Percentiles rank a stretch among this genome's conserved stretches.
These are phyloP conservation scores for Pisolithus microcarpus DNA, from an alignment of 768 basidiomycete species.

Conservation along the genomic window DNA sequence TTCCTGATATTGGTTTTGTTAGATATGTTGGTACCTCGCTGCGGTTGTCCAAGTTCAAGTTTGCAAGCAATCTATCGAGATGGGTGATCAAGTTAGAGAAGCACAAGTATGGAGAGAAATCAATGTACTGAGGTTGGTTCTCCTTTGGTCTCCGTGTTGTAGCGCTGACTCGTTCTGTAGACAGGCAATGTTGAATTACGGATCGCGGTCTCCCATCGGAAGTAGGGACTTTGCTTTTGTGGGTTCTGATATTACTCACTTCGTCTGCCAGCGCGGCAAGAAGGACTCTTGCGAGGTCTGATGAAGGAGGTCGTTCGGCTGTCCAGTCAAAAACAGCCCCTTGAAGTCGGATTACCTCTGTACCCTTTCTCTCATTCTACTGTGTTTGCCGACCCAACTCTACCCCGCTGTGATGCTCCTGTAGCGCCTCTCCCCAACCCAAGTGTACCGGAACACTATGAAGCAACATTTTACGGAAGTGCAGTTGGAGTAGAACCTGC, in stretches of 20 bases:
- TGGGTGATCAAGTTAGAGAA: slow-evolving; percentile 66
- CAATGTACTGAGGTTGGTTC: slow-evolving; percentile 63
- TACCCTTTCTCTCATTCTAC: slow-evolving; percentile 74
- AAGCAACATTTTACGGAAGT: slow-evolving; percentile 2
- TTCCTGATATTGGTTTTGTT: slow-evolving; percentile 11
- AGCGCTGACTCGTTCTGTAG: slow-evolving; percentile 30
- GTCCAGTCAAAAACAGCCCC: slow-evolving; percentile 73
- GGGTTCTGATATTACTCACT: slow-evolving; percentile 4
- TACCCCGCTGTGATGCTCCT: slow-evolving; percentile 23
- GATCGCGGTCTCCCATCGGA: slow-evolving; percentile 73
- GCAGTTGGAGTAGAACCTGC: slow-evolving; percentile 8
- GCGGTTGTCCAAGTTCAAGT: slow-evolving; percentile 81
- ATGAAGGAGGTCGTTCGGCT: slow-evolving; percentile 82
- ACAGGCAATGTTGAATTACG: slow-evolving; percentile 80
- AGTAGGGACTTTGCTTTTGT: slow-evolving; percentile 41
- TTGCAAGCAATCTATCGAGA: slow-evolving; percentile 81
- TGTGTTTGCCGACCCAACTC: slow-evolving; percentile 48
- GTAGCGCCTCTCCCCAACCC: slow-evolving; percentile 26
- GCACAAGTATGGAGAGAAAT: slow-evolving; percentile 84
- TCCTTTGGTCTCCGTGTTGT: neutral
- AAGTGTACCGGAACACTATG: slow-evolving; percentile 4
- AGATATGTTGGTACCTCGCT: slow-evolving; percentile 91
- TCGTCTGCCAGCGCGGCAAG: slow-evolving; percentile 60
- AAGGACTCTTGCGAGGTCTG: slow-evolving; percentile 70
- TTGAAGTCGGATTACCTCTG: slow-evolving; percentile 73